A percentile compares a stretch with the other conserved stretches of the same genome.
Conservation (phyloP, 768 basidiomycete species). For the Kwoniella pini region DNA sequence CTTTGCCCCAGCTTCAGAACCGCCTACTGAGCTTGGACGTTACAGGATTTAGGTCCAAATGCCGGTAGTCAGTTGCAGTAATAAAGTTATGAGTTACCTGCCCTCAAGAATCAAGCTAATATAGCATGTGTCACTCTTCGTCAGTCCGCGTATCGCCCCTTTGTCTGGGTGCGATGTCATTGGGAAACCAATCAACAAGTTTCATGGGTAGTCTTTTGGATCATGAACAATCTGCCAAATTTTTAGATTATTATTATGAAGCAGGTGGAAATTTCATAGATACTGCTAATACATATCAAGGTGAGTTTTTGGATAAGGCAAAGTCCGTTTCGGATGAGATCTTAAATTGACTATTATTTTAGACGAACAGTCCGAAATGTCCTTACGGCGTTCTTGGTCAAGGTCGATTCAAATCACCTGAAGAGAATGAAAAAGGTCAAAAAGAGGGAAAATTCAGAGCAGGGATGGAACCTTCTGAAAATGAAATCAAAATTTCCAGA, state of each 20-base stretch:
- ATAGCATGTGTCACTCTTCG: too few relatives aligned
- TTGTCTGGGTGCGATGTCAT: conserved; percentile 55
- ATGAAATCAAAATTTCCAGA: conserved; percentile 23
- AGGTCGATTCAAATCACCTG: conserved; percentile 51
- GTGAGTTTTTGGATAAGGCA: neutral
- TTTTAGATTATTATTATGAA: conserved; percentile 57
- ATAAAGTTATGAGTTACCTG: too few relatives aligned
- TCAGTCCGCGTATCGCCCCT: conserved; percentile 55
- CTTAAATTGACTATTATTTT: neutral
- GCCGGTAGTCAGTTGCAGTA: conserved; percentile 50
- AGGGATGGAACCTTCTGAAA: conserved; percentile 4
- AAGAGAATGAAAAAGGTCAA: conserved; percentile 25
- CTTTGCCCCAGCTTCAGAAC: conserved; percentile 17
- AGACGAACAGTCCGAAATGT: conserved; percentile 61
- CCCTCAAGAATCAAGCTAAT: too few relatives aligned
- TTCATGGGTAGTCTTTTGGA: conserved; percentile 27
- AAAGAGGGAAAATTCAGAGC: conserved; percentile 15
- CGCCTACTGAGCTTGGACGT: conserved; percentile 23
- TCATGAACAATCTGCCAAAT: conserved; percentile 54
- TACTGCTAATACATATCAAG: conserved; percentile 32
- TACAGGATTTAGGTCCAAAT: conserved; percentile 52
- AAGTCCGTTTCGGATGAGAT: neutral
- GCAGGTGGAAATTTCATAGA: conserved; percentile 62
- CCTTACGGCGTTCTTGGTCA: conserved; percentile 58
- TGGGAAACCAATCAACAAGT: conserved; percentile 56